Evolutionary conservation across 2,329 filamentous ascomycete species (phyloP).

Genomic region (Aureobasidium melanogenum): DNA sequence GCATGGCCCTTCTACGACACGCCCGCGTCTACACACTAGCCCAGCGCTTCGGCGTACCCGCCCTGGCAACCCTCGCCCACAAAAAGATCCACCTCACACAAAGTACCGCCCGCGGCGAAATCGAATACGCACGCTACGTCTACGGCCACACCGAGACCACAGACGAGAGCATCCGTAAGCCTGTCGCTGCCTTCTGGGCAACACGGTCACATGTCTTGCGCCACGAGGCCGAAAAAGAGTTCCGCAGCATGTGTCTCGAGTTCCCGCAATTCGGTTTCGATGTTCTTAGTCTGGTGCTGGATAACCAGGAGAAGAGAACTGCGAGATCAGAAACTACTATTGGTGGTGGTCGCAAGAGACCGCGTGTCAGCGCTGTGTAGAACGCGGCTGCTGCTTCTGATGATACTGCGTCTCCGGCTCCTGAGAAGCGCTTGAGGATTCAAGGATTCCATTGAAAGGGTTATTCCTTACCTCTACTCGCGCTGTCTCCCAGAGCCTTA

Average conservation of each 20-base stretch:
- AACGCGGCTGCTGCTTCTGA: not conserved
- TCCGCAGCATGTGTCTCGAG: slow-evolving; percentile 76
- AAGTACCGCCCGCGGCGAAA: slow-evolving; percentile 80
- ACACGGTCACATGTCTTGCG: slow-evolving; percentile 70
- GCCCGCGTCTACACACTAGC: slow-evolving; percentile 84
- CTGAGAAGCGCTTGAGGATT: not conserved
- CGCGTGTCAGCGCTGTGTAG: slow-evolving; percentile 22
- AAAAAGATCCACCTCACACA: slow-evolving; percentile 89
- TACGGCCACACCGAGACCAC: slow-evolving; percentile 65
- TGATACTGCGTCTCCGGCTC: not conserved
- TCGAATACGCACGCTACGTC: slow-evolving; percentile 83
- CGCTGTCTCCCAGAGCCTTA: too few relatives aligned
- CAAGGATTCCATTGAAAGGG: not conserved
- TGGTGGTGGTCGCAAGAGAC: slow-evolving; percentile 28
- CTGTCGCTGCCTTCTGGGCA: slow-evolving; percentile 87
- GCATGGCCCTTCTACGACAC: slow-evolving; percentile 76
- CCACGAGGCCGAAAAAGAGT: slow-evolving; percentile 77
- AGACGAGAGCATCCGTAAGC: slow-evolving; percentile 66
- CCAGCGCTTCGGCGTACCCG: slow-evolving; percentile 58
- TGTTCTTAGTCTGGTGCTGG: slow-evolving; percentile 60
- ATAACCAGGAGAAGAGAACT: slow-evolving; percentile 40
- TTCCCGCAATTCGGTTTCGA: slow-evolving; percentile 90
- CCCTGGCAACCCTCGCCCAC: slow-evolving; percentile 67
- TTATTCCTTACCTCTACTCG: too few relatives aligned
- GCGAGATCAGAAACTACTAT: slow-evolving; percentile 28